These are phyloP conservation scores for Cryoendolithus antarcticus DNA, from an alignment of 2,329 filamentous ascomycete species.

Conservation along the genomic window DNA sequence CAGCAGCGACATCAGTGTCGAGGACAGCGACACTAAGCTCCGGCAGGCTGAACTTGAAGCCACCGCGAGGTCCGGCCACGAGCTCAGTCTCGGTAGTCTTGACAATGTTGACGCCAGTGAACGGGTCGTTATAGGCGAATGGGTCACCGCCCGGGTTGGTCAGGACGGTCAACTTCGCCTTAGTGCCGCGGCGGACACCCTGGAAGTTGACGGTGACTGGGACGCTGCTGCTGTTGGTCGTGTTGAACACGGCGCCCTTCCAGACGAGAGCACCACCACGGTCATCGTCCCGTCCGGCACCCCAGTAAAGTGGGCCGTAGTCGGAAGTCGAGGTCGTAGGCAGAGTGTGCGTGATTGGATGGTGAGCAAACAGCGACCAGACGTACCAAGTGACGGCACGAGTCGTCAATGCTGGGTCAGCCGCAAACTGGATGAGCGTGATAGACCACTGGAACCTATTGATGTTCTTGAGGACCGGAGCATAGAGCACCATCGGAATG, in stretches of 20 bases:
- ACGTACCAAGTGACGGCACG: slow-evolving; percentile 11
- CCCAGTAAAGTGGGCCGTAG: slow-evolving; percentile 31
- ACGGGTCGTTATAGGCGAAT: slow-evolving; percentile 16
- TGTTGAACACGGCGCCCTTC: slow-evolving; percentile 36
- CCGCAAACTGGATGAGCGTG: slow-evolving; percentile 26
- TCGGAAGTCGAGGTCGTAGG: slow-evolving; percentile 17
- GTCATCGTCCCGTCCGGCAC: slow-evolving; percentile 26
- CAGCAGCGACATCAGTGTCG: slow-evolving; percentile 21
- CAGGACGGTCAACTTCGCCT: slow-evolving; percentile 28
- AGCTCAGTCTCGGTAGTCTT: slow-evolving; percentile 28
- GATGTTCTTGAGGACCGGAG: slow-evolving; percentile 13
- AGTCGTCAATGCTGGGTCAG: slow-evolving; percentile 21
- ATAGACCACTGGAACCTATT: slow-evolving; percentile 17
- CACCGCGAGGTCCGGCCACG: slow-evolving; percentile 33
- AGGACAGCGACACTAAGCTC: slow-evolving; percentile 45
- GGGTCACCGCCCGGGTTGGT: slow-evolving; percentile 21
- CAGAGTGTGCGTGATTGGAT: slow-evolving; percentile 24
- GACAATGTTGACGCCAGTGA: slow-evolving; percentile 37
- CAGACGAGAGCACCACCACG: slow-evolving; percentile 19
- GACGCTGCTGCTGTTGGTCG: slow-evolving; percentile 24
- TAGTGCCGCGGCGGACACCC: slow-evolving; percentile 18
- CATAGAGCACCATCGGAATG: slow-evolving; percentile 40
- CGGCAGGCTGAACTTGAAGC: slow-evolving; percentile 41
- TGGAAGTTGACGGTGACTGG: slow-evolving; percentile 24
- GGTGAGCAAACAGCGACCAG: slow-evolving; percentile 18